Evolutionary conservation across 2,329 filamentous ascomycete genomes (phyloP).

Genomic region (Fusarium concolor): DNA sequence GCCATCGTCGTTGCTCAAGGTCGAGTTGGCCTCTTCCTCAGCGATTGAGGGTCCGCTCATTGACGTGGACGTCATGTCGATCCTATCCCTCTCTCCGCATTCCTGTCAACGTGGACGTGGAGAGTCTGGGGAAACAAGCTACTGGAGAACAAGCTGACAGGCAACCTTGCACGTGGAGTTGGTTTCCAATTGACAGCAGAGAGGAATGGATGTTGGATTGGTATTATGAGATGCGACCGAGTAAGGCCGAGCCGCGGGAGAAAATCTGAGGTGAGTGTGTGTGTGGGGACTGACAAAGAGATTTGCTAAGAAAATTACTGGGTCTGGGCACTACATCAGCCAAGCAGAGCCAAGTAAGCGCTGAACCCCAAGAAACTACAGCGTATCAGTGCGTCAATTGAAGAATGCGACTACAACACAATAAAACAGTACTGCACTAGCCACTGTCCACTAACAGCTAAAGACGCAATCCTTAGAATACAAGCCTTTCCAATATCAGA

Average conservation of each 20-base stretch:
- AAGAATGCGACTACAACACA: slow-evolving; percentile 19
- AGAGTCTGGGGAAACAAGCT: slow-evolving; percentile 32
- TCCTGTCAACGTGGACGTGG: background rate
- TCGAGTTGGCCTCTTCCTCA: slow-evolving; percentile 54
- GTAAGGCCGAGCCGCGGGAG: slow-evolving; percentile 28
- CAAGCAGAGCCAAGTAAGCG: slow-evolving; percentile 1
- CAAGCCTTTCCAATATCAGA: background rate
- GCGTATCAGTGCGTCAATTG: background rate
- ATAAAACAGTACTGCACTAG: background rate
- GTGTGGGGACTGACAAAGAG: slow-evolving; percentile 9
- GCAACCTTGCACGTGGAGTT: slow-evolving; percentile 25
- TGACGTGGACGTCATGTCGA: slow-evolving; percentile 43
- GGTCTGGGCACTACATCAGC: slow-evolving; percentile 4
- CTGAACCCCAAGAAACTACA: background rate
- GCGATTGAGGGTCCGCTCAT: slow-evolving; percentile 46
- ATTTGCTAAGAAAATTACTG: slow-evolving; percentile 2
- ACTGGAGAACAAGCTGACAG: slow-evolving; percentile 23
- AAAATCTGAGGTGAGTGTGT: slow-evolving; percentile 5
- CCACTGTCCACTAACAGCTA: background rate
- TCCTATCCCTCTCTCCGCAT: slow-evolving; percentile 45
- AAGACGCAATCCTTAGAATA: background rate
- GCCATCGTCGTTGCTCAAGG: slow-evolving; percentile 52
- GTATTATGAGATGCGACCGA: slow-evolving; percentile 15
- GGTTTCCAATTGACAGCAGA: background rate
- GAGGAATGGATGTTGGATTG: background rate